Evolutionary conservation across 495 filamentous ascomycete species (phyloP).

Genomic region (Alectoria sarmentosa): DNA sequence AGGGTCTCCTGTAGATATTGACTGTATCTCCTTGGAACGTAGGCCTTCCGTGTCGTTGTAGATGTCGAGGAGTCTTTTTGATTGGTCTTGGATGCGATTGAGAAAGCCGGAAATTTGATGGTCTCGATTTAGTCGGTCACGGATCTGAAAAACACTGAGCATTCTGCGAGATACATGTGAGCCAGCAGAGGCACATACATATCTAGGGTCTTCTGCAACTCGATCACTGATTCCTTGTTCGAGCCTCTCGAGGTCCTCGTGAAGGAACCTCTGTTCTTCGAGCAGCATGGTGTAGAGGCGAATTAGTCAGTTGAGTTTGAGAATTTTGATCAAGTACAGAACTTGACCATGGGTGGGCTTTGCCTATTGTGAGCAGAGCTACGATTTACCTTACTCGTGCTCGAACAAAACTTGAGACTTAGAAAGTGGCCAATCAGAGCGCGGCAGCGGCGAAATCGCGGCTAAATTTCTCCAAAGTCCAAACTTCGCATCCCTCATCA

Average conservation of each 20-base stretch:
- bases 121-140: slow-evolving; percentile 77
- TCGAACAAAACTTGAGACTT: neutral
- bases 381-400: neutral
- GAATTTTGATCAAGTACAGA: too few species aligned
- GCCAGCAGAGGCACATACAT: slow-evolving; percentile 48
- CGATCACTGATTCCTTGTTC: slow-evolving; percentile 92
- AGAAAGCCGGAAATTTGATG: slow-evolving; percentile 88
- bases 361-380: too few species aligned
- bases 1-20: slow-evolving; percentile 78
- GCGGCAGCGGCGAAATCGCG: slow-evolving; percentile 5
- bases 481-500: too few species aligned
- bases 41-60: slow-evolving; percentile 71
- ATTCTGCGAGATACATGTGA: neutral
- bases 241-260: slow-evolving; percentile 91
- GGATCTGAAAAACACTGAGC: slow-evolving; percentile 53
- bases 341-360: too few species aligned
- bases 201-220: slow-evolving; percentile 76
- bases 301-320: too few species aligned
- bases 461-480: neutral
- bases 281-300: slow-evolving; percentile 55
- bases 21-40: slow-evolving; percentile 70
- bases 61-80: slow-evolving; percentile 68
- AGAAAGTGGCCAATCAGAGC: slow-evolving; percentile 14
- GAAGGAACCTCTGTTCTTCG: slow-evolving; percentile 86
- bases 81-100: slow-evolving; percentile 77